These are phyloP conservation scores for Globisporangium nagaii DNA, from an alignment of 352 stramenopile species.

Conservation along the genomic window DNA sequence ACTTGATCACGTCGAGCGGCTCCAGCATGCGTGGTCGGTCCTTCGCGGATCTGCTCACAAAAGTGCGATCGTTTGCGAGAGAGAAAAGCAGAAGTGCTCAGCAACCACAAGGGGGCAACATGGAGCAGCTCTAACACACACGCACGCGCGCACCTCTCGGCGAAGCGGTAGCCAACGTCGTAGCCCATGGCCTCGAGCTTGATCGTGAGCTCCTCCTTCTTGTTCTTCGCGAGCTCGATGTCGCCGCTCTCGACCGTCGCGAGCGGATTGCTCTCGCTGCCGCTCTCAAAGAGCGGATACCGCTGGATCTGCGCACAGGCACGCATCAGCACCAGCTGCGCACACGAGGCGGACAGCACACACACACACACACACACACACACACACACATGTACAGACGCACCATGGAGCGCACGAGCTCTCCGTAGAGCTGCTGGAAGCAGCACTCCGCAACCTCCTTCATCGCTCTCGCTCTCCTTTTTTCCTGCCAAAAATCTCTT, in stretches of 20 bases:
- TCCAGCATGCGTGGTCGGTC: conserved; percentile 80
- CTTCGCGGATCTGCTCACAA: conserved; percentile 36
- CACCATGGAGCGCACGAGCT: conserved; percentile 85
- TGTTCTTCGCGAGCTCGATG: conserved; percentile 43
- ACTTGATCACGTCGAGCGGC: conserved; percentile 96
- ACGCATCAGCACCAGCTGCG: not conserved
- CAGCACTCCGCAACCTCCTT: conserved; percentile 83
- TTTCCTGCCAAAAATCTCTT: not conserved
- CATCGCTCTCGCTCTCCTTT: conserved; percentile 21
- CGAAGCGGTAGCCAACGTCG: conserved; percentile 82
- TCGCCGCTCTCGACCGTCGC: conserved; percentile 19
- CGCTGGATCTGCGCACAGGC: conserved; percentile 43
- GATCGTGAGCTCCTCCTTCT: conserved; percentile 71
- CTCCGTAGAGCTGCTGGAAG: conserved; percentile 85
- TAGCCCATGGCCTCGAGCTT: conserved; percentile 86
- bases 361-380: not conserved
- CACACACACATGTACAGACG: conserved; percentile 4
- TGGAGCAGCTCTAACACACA: not conserved
- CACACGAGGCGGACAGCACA: no score
- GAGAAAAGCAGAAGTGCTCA: no score
- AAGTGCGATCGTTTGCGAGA: no score
- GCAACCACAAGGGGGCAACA: not conserved
- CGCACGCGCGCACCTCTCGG: conserved; percentile 43
- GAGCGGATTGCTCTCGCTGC: conserved; percentile 15
- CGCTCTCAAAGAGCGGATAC: conserved; percentile 36